Base-by-base conservation (phyloP, 352 stramenopile genomes). In the Phytophthora meadii region DNA sequence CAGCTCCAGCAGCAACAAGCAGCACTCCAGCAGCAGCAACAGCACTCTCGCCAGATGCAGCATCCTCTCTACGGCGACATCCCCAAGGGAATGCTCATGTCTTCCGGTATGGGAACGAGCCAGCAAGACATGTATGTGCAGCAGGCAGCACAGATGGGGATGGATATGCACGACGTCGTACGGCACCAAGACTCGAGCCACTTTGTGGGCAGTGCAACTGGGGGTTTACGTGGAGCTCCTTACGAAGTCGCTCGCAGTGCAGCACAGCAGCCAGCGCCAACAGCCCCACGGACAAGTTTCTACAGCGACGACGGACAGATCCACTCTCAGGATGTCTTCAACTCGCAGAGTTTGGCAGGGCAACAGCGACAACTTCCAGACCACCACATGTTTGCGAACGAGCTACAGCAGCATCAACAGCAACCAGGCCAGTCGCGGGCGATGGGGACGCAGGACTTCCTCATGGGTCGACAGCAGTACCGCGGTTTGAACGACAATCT, bases 61-160 rank as follows among this genome's bases (percentile, higher is more conserved):
- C 79, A 87, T 46, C 79, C 79, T 54, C 61, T 87, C 19, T 87
- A 87, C 47, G 76, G 79, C 12, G 79, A 87, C 22, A 70, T 87
- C 22, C 65, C 76, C 28, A 87, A 87, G 54, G 68, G 70, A 52
- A 74, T 87, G 53, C 55, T 79, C 14, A 81, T 87, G 73, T 72
- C 72, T 39, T 71, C 70, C 24, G 74, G 71, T 1, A 55, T 87
- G 47, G 66, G 70, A 27, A 54, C 63, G 6, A 58, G 45, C 17
- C 79, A 84, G 39, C 76, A 87, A 68, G 79, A 87, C 27, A 68
- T 87, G 6, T 87, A 85, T 37, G 65, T 34, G 15, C 77, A 85
- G 45, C 76, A 85, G 44, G 62, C 76, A 24, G 71, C 77, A 39
- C 77, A 82, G 39, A 81, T 85, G 68, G 68, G 76, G 9, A 82